Evolutionary conservation across 495 filamentous ascomycete species (phyloP).

Genomic region (Pyronema domesticum): DNA sequence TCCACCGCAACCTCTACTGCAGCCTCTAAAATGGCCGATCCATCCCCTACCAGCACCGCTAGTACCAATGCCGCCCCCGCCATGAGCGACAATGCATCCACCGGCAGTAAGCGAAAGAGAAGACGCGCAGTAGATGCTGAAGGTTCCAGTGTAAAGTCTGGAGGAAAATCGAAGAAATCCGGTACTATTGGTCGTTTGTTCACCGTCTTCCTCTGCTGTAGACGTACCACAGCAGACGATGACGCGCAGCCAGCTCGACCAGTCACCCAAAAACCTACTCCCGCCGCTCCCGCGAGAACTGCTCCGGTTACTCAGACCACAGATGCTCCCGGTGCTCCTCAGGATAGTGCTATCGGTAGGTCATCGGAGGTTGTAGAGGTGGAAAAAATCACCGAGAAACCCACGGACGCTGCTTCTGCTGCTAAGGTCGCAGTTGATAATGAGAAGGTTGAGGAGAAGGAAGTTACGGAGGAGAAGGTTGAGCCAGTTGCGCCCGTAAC

Average conservation of each 20-base stretch:
- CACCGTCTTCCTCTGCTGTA: conserved; percentile 24
- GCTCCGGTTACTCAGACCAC: neutral
- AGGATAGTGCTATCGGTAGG: conserved; percentile 14
- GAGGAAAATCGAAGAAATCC: conserved; percentile 13
- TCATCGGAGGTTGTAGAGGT: conserved; percentile 12
- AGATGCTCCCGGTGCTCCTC: neutral
- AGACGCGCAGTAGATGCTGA: conserved; percentile 16
- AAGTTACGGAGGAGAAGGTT: neutral
- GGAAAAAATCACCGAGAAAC: conserved; percentile 11
- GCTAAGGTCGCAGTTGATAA: neutral
- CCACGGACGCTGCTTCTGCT: neutral
- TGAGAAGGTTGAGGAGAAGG: neutral
- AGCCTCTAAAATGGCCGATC: conserved; percentile 17
- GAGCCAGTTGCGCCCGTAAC: neutral
- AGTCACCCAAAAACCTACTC: conserved; percentile 11
- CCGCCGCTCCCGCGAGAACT: conserved; percentile 13
- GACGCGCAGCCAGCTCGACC: conserved; percentile 11
- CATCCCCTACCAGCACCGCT: conserved; percentile 22
- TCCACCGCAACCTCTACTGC: conserved; percentile 13
- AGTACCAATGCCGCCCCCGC: conserved; percentile 21
- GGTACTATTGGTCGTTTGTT: conserved; percentile 25
- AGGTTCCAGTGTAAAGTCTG: conserved; percentile 17
- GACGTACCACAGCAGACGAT: conserved; percentile 13
- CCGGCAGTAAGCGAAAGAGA: conserved; percentile 19
- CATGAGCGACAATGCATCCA: conserved; percentile 16